phyloP scores from a whole-genome alignment of 306 rosid genomes.

The Citrullus mucosospermus region DNA sequence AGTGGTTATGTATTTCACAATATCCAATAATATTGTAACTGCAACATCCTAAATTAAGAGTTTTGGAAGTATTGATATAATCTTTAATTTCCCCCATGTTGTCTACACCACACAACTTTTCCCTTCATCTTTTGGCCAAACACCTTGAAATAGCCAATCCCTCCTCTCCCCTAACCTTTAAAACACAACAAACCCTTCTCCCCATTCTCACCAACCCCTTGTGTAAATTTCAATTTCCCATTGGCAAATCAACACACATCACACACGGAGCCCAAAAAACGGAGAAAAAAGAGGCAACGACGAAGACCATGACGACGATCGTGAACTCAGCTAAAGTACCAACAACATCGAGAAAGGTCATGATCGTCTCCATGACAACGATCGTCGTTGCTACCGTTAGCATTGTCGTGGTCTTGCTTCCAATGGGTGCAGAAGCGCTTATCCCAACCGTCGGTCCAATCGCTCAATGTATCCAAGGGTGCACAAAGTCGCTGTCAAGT shows the following conservation, averaged over 20 bases:
- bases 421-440: background rate
- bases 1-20: no score
- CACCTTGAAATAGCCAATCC: background rate
- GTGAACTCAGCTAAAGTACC: background rate
- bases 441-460: background rate
- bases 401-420: background rate
- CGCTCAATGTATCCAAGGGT: background rate
- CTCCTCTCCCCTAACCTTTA: background rate
- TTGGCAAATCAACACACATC: no score
- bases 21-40: no score
- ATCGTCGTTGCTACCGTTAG: background rate
- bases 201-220: no score
- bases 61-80: no score
- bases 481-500: background rate
- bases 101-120: background rate
- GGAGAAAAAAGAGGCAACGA: background rate
- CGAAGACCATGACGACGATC: background rate
- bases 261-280: background rate
- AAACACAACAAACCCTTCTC: no score
- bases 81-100: no score
- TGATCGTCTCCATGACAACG: background rate
- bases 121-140: background rate
- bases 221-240: no score
- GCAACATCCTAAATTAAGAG: background rate
- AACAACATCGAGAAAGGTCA: background rate